Evolutionary conservation across 2,329 filamentous ascomycete genomes (phyloP), one percentile per base, ranked within the genome.

Genomic region (Aspergillus proliferans): DNA sequence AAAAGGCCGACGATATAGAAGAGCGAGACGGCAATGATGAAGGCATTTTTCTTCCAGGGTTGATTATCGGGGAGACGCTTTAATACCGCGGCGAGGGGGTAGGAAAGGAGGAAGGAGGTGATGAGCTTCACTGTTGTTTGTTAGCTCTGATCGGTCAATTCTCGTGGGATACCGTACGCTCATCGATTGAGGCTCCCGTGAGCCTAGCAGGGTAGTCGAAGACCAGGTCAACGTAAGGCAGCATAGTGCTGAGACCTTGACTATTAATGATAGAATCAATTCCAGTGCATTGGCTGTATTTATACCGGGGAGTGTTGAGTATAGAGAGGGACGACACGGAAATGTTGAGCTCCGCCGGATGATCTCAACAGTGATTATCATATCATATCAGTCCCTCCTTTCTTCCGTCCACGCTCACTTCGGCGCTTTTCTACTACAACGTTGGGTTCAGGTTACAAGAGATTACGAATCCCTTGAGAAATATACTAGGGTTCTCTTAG

Each of bases 1-100:
- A 95, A 98, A 3, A 98, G 80, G 26, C 93, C 93, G 48, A 98
- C 79, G 6, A 98, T 79, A 68, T 95, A 97, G 75, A 98, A 97
- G 21, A 93, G 66, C 3, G 87, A 87, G 14, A 89, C 82, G 24
- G 76, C 73, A 56, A 97, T 85, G 53, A 86, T 88, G 70, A 96
- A 97, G 14, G 84, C 65, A 68, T 97, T 97, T 74, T 97, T 97
- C 60, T 83, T 80, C 60, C 83, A 84, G 47, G 92, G 92, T 46
- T 86, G 84, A 44, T 81, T 74, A 72, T 98, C 93, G 28, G 93
- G 92, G 18, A 98, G 79, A 47, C 93, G 82, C 71, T 98, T 98
- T 7, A 98, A 78, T 22, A 95, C 68, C 21, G 80, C 93, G 43
- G 93, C 89, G 47, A 98, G 79, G 2, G 93, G 93, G 65, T 95